These are phyloP conservation scores for Zygosaccharomyces sapae DNA, from an alignment of 1,139 yeast genomes.

Conservation along the genomic window DNA sequence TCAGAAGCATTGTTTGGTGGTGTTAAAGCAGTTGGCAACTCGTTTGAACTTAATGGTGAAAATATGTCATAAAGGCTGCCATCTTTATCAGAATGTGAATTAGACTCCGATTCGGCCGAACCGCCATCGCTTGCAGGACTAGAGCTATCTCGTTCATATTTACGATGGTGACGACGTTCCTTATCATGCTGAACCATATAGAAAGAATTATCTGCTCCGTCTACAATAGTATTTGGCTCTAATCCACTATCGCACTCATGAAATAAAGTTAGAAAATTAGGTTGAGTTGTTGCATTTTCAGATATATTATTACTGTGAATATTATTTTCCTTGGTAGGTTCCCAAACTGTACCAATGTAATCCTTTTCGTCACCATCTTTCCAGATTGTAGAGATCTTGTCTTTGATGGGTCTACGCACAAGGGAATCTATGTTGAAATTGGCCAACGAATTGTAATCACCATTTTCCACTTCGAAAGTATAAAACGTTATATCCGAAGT, in stretches of 20 bases:
- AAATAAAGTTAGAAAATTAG: conserved; percentile 14
- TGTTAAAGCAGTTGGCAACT: conserved; percentile 12
- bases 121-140: neutral
- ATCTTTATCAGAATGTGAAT: neutral
- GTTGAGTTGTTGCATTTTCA: neutral
- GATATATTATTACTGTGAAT: neutral
- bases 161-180: neutral
- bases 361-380: conserved; percentile 14
- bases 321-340: neutral
- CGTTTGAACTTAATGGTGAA: conserved; percentile 12
- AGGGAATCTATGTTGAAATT: conserved; percentile 10
- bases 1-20: conserved; percentile 7
- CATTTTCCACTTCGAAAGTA: conserved; percentile 14
- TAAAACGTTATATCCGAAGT: conserved; percentile 16
- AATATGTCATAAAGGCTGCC: conserved; percentile 9
- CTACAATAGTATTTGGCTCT: conserved; percentile 3
- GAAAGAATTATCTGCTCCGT: no score
- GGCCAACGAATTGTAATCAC: conserved; percentile 5
- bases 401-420: conserved; percentile 9
- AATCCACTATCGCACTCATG: conserved; percentile 6
- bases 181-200: neutral
- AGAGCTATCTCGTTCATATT: conserved; percentile 1
- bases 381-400: conserved; percentile 20
- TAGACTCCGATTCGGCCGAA: neutral
- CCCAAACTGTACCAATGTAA: conserved; percentile 11